Evolutionary conservation across 2,329 filamentous ascomycete genomes (phyloP).

Genomic region (Hymenoscyphus fructigenus): DNA sequence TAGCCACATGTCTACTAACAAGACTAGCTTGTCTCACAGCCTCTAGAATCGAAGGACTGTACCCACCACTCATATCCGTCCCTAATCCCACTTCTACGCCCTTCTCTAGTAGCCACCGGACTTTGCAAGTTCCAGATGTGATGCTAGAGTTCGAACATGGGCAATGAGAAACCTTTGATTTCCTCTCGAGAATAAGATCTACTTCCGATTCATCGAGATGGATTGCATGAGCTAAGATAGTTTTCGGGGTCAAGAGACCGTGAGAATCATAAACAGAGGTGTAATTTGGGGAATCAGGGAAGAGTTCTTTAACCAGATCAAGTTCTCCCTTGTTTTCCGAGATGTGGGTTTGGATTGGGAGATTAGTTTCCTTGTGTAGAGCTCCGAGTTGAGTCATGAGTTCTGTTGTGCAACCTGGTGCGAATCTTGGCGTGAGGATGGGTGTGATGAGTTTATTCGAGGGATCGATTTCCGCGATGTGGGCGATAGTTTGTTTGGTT

Average conservation of each 20-base stretch:
- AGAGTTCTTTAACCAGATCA: slow-evolving; percentile 66
- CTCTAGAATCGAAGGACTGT: slow-evolving; percentile 76
- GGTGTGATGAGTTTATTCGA: slow-evolving; percentile 64
- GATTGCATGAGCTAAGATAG: slow-evolving; percentile 82
- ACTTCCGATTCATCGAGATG: slow-evolving; percentile 71
- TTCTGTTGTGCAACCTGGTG: slow-evolving; percentile 58
- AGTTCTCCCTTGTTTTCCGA: slow-evolving; percentile 79
- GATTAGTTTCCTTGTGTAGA: slow-evolving; percentile 59
- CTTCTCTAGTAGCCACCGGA: slow-evolving; percentile 70
- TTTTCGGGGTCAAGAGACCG: slow-evolving; percentile 68
- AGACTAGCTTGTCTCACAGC: slow-evolving; percentile 79
- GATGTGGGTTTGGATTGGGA: slow-evolving; percentile 86
- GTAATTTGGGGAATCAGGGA: slow-evolving; percentile 65
- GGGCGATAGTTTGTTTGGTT: slow-evolving; percentile 59
- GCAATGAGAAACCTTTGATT: slow-evolving; percentile 77
- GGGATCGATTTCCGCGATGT: slow-evolving; percentile 70
- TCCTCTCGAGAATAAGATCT: slow-evolving; percentile 57
- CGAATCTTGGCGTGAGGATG: slow-evolving; percentile 75
- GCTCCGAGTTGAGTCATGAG: slow-evolving; percentile 63
- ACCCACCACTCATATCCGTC: slow-evolving; percentile 89
- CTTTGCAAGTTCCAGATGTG: slow-evolving; percentile 73
- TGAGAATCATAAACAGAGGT: slow-evolving; percentile 74
- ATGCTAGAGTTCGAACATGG: slow-evolving; percentile 83
- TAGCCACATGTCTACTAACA: slow-evolving; percentile 70
- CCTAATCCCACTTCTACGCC: slow-evolving; percentile 82